phyloP scores from a whole-genome alignment of 371 early-diverging fungal species.

The Entomophthora muscae region DNA sequence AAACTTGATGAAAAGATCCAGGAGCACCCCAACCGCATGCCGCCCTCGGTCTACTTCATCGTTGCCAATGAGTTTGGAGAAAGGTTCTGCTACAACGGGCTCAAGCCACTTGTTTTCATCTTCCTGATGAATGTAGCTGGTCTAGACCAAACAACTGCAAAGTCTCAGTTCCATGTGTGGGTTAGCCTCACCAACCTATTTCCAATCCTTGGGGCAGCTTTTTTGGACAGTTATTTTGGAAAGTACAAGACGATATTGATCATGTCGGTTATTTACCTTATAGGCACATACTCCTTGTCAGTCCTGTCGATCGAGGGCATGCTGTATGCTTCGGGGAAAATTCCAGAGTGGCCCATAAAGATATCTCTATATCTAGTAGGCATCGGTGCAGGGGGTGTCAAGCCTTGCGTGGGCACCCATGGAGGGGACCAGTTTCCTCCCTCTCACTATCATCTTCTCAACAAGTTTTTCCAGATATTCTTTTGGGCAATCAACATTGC shows the following conservation, averaged over 20 bases:
- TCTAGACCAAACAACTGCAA: conserved; percentile 12
- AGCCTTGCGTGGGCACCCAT: conserved; percentile 29
- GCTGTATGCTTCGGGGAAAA: conserved; percentile 10
- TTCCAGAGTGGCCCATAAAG: conserved; percentile 12
- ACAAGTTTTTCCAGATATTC: conserved; percentile 25
- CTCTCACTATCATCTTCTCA: neutral
- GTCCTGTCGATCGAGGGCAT: conserved; percentile 7
- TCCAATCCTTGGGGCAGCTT: conserved; percentile 40
- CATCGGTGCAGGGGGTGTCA: conserved; percentile 33
- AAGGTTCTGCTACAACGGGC: conserved; percentile 13
- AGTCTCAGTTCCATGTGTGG: conserved; percentile 23
- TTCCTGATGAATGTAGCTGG: conserved; percentile 13
- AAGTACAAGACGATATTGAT: conserved; percentile 42
- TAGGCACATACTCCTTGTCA: neutral
- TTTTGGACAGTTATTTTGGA: conserved; percentile 43
- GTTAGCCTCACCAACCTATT: conserved; percentile 36
- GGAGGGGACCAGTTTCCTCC: conserved; percentile 27
- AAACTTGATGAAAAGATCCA: conserved; percentile 2
- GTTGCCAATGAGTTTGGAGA: conserved; percentile 13
- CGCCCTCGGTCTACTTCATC: conserved; percentile 12
- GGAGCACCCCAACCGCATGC: conserved; percentile 8
- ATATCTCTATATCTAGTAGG: conserved; percentile 23
- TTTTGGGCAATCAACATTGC: conserved; percentile 29
- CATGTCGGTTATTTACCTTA: conserved; percentile 5
- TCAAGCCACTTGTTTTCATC: conserved; percentile 8